Evolutionary conservation across 2,329 filamentous ascomycete species (phyloP).

Genomic region (Aureobasidium pullulans): DNA sequence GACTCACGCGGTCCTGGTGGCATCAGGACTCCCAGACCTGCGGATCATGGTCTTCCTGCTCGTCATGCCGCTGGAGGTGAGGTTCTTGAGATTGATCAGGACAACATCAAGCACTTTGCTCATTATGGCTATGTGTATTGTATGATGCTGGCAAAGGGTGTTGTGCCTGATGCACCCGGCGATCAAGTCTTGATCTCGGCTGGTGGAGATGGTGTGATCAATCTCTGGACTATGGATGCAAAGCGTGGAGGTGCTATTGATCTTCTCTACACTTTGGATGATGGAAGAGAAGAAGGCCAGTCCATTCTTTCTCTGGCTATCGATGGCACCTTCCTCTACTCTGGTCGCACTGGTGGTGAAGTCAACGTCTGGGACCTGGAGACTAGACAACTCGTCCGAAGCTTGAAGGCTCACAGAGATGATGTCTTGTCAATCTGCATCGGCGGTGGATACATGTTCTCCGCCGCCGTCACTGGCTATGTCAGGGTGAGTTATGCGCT

Average conservation of each 20-base stretch:
- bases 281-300: slow-evolving; percentile 50
- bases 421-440: slow-evolving; percentile 85
- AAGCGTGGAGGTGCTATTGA: slow-evolving; percentile 55
- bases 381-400: slow-evolving; percentile 80
- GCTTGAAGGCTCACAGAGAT: slow-evolving; percentile 70
- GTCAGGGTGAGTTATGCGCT: slow-evolving; percentile 56
- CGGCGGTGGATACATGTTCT: slow-evolving; percentile 77
- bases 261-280: slow-evolving; percentile 61
- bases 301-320: slow-evolving; percentile 70
- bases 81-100: slow-evolving; percentile 71
- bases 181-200: slow-evolving; percentile 81
- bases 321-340: slow-evolving; percentile 88
- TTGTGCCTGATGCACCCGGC: slow-evolving; percentile 61
- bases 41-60: slow-evolving; percentile 44
- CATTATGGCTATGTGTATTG: slow-evolving; percentile 96
- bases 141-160: slow-evolving; percentile 76
- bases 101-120: slow-evolving; percentile 78
- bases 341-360: slow-evolving; percentile 77
- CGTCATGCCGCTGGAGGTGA: slow-evolving; percentile 51
- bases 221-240: slow-evolving; percentile 75
- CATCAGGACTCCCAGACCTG: slow-evolving; percentile 65
- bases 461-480: slow-evolving; percentile 80
- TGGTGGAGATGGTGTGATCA: slow-evolving; percentile 88
- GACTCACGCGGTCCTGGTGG: slow-evolving; percentile 84
- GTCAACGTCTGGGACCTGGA: slow-evolving; percentile 97